phyloP scores from a whole-genome alignment of 176 grass and related monocot genomes.

The Phyllostachys edulis region DNA sequence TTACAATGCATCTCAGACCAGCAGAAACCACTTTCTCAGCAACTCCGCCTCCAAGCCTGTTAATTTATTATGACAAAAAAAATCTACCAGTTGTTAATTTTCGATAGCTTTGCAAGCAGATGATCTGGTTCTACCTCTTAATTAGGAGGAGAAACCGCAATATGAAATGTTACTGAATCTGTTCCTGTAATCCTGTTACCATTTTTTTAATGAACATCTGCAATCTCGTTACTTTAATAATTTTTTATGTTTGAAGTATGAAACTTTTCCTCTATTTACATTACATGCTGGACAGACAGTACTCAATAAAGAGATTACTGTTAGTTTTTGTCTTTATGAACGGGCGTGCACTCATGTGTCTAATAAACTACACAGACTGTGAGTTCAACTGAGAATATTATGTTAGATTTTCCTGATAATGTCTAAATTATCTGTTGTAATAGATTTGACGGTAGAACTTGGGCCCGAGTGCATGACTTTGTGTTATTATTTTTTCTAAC shows the following conservation, averaged over 20 bases:
- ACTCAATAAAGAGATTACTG: background rate
- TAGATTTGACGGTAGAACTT: background rate
- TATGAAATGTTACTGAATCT: conserved; percentile 1
- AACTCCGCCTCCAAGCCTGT: conserved; percentile 79
- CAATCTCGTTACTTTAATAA: background rate
- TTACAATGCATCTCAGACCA: conserved; percentile 87
- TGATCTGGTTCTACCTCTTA: background rate
- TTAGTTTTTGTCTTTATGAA: background rate
- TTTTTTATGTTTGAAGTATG: background rate
- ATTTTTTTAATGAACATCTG: background rate
- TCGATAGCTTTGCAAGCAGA: background rate
- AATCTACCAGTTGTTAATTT: conserved; percentile 30
- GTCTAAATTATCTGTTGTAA: background rate
- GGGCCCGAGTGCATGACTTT: background rate
- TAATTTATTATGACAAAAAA: conserved; percentile 10
- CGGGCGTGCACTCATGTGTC: too few species aligned
- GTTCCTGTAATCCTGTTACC: background rate
- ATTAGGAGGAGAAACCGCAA: background rate
- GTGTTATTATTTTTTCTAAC: background rate
- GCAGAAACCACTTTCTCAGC: conserved; percentile 60
- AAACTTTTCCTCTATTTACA: background rate
- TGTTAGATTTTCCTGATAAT: background rate
- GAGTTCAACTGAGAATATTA: background rate
- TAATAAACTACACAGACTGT: background rate
- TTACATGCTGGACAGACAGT: background rate